A percentile compares a stretch with the other conserved stretches of the same genome.
phyloP scores from a whole-genome alignment of 495 filamentous ascomycete genomes.

The Oidiodendron maius region DNA sequence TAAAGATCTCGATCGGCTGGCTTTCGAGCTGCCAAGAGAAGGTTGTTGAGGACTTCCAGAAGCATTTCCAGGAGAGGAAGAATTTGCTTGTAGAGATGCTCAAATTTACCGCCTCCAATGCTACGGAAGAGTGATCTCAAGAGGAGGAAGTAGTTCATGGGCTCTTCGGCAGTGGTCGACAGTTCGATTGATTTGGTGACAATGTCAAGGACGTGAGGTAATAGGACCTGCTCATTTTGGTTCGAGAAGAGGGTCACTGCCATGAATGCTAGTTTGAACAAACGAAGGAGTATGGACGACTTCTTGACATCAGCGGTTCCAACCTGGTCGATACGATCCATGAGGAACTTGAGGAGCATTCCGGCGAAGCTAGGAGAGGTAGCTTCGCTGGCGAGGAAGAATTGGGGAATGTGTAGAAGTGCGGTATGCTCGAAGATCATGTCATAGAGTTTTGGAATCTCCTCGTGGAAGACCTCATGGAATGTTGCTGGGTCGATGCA shows the following conservation, averaged over 20 bases:
- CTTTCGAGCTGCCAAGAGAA: conserved; percentile 83
- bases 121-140: conserved; percentile 89
- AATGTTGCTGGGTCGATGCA: conserved; percentile 98
- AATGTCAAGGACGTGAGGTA: conserved; percentile 94
- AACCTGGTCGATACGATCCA: conserved; percentile 92
- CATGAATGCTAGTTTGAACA: conserved; percentile 99
- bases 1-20: conserved; percentile 89
- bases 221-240: conserved; percentile 91
- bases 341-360: conserved; percentile 94
- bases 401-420: conserved; percentile 91
- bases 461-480: conserved; percentile 95
- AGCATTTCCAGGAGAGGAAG: conserved; percentile 94
- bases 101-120: conserved; percentile 95
- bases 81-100: conserved; percentile 97
- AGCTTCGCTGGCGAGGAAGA: conserved; percentile 95
- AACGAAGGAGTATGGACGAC: conserved; percentile 82
- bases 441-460: conserved; percentile 92
- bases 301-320: conserved; percentile 85
- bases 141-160: conserved; percentile 97
- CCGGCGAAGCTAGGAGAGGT: conserved; percentile 96
- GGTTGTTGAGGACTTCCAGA: conserved; percentile 91
- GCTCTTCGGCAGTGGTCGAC: conserved; percentile 90
- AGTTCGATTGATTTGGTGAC: conserved; percentile 94
- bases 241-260: conserved; percentile 91
- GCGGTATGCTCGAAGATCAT: conserved; percentile 97